These are phyloP conservation scores for Skeletonema menzelii DNA, from an alignment of 108 stramenopile genomes.

Conservation along the genomic window DNA sequence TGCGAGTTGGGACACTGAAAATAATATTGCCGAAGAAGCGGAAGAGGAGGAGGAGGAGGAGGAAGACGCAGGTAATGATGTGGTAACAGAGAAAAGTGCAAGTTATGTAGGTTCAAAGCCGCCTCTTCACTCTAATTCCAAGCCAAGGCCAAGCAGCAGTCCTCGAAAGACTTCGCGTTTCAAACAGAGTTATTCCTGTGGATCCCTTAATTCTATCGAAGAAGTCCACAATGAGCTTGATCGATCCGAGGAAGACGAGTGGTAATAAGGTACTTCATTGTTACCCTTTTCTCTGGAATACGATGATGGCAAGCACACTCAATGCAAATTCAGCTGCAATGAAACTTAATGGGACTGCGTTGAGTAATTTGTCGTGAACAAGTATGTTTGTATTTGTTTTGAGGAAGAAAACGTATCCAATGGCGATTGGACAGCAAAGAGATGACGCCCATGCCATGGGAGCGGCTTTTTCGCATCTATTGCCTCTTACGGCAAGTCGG, in stretches of 20 bases:
- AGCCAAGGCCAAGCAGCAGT: conserved; percentile 9
- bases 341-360: conserved; percentile 49
- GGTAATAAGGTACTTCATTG: neutral
- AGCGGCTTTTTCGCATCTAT: conserved; percentile 63
- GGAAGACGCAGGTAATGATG: neutral
- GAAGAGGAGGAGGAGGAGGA: neutral
- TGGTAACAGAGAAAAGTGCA: neutral
- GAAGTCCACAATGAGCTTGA: conserved; percentile 7
- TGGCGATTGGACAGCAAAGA: conserved; percentile 48
- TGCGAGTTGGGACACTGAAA: neutral
- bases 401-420: conserved; percentile 61
- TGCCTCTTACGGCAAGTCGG: conserved; percentile 58
- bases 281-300: neutral
- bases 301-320: conserved; percentile 16
- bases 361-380: neutral
- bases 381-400: conserved; percentile 65
- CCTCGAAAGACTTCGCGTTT: conserved; percentile 8
- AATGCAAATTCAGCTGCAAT: conserved; percentile 32
- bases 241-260: conserved; percentile 15
- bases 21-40: neutral
- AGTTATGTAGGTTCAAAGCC: conserved; percentile 5
- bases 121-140: conserved; percentile 21
- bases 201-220: conserved; percentile 46
- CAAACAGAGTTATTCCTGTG: conserved; percentile 7
- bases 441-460: conserved; percentile 57